phyloP scores from a whole-genome alignment of 2,329 filamentous ascomycete species.

The Trichoderma sp. region DNA sequence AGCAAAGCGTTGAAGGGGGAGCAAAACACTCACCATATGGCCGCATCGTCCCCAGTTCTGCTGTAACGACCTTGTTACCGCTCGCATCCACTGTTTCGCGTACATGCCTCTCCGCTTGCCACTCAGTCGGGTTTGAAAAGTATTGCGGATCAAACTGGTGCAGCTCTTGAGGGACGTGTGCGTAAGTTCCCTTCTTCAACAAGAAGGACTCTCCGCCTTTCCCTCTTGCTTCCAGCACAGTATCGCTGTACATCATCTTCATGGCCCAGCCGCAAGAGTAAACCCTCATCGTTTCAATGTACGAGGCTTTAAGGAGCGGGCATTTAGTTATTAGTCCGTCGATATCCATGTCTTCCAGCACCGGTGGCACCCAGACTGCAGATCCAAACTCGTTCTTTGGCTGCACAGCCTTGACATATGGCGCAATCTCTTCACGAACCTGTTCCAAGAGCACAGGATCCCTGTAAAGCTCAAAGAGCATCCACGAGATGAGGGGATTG shows the following conservation, averaged over 20 bases:
- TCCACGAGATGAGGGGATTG: slow-evolving; percentile 43
- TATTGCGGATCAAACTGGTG: slow-evolving; percentile 38
- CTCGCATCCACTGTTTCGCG: slow-evolving; percentile 30
- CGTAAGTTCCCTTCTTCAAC: slow-evolving; percentile 39
- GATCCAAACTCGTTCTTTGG: slow-evolving; percentile 40
- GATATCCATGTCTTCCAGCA: slow-evolving; percentile 39
- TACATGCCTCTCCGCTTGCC: slow-evolving; percentile 39
- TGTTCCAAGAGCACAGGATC: slow-evolving; percentile 41
- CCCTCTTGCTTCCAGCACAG: slow-evolving; percentile 32
- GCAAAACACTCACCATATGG: slow-evolving; percentile 36
- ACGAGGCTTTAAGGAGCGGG: slow-evolving; percentile 42
- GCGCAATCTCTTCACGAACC: slow-evolving; percentile 42
- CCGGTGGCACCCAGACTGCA: slow-evolving; percentile 39
- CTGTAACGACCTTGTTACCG: slow-evolving; percentile 27
- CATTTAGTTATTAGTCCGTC: slow-evolving; percentile 39
- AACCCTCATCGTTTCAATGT: slow-evolving; percentile 43
- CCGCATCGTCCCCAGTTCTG: slow-evolving; percentile 33
- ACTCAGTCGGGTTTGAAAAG: slow-evolving; percentile 39
- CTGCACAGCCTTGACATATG: slow-evolving; percentile 35
- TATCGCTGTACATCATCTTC: slow-evolving; percentile 36
- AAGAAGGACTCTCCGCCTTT: slow-evolving; percentile 28
- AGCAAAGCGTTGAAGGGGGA: not conserved
- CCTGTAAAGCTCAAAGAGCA: slow-evolving; percentile 43
- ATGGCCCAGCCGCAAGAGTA: slow-evolving; percentile 40
- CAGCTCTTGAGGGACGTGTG: slow-evolving; percentile 37